Base-by-base conservation (phyloP, 2,329 filamentous ascomycete genomes). In the Ilyonectria robusta region DNA sequence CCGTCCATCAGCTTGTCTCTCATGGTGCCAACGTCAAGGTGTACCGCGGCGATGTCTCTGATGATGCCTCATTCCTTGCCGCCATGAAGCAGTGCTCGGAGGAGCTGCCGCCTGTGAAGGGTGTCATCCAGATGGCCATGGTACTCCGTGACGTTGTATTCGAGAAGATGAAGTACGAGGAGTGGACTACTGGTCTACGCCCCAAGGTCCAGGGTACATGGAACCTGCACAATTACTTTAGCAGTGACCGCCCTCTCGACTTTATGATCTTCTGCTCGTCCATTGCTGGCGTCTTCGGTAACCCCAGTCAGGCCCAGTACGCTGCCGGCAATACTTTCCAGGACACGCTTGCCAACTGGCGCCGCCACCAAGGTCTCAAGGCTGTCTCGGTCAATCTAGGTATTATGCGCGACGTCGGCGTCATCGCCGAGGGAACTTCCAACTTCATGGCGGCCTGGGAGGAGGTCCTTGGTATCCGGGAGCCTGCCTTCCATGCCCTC, bases 191-290 rank as follows among this genome's bases (percentile, higher is more conserved):
- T 57, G 65, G 71, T 0, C 56, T 70, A 6, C 48, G 42, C 0
- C 73, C 81, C n/a, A 84, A 83, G 59, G 72, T 80, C 0, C 17
- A 66, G 3, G 79, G 79, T 0, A 79, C 80, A 0, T 77, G 72
- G 73, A 81, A 81, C 62, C 67, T 82, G 2, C 79, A 82, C 56
- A 51, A 76, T 11, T 31, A 37, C 19, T 7, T 58, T 42, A 4
- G n/a, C 17, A 6, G 6, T 17, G 42, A 57, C 17, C 6, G 26
- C 7, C 2, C 3, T 1, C 74, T 81, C 0, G 77, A 80, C 60
- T 82, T 84, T 72, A 83, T 84, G 61, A 55, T 78, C 26, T 59
- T 78, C 23, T 70, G 76, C 53, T 74, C 72, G 4, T 84, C 82
- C 2, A 64, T 81, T 0, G 75, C 76, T 0, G 78, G 77, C 11